A percentile compares a stretch with the other conserved stretches of the same genome.
phyloP scores from a whole-genome alignment of 192 early-diverging fungal genomes.

The Gamsiella multidivaricata region DNA sequence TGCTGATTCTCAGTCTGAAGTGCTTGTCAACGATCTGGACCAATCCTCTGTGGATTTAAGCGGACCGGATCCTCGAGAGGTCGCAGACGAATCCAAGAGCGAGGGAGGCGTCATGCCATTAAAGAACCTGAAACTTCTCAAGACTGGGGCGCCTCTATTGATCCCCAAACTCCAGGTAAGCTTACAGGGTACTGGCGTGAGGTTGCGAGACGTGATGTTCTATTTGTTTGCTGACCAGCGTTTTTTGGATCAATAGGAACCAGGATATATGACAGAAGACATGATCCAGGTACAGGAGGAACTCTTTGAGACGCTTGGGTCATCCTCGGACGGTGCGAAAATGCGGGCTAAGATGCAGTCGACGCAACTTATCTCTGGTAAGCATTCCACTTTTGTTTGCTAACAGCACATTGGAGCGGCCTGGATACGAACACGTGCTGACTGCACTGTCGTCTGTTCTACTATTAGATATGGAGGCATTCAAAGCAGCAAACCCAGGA shows the following conservation, averaged over 20 bases:
- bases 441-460: neutral
- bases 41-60: constrained; percentile 26
- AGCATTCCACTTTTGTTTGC: neutral
- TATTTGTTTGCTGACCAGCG: no score
- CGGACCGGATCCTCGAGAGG: constrained; percentile 41
- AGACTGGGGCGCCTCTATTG: constrained; percentile 73
- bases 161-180: constrained; percentile 73
- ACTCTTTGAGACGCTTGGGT: constrained; percentile 81
- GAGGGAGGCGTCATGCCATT: constrained; percentile 64
- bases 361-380: constrained; percentile 76
- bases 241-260: constrained; percentile 57
- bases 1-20: constrained; percentile 51
- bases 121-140: constrained; percentile 60
- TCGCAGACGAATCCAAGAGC: constrained; percentile 52
- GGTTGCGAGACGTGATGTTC: no score
- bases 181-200: no score
- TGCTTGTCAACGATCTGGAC: constrained; percentile 26
- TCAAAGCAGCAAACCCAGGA: constrained; percentile 93
- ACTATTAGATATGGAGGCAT: constrained; percentile 84
- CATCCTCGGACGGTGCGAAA: constrained; percentile 74
- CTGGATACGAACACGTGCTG: no score
- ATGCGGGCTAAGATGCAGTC: constrained; percentile 83
- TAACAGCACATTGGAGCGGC: no score
- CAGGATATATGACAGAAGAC: constrained; percentile 89
- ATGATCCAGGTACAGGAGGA: constrained; percentile 85